These are phyloP conservation scores for Lomentospora prolificans DNA, from an alignment of 2,329 filamentous ascomycete species.

Conservation along the genomic window DNA sequence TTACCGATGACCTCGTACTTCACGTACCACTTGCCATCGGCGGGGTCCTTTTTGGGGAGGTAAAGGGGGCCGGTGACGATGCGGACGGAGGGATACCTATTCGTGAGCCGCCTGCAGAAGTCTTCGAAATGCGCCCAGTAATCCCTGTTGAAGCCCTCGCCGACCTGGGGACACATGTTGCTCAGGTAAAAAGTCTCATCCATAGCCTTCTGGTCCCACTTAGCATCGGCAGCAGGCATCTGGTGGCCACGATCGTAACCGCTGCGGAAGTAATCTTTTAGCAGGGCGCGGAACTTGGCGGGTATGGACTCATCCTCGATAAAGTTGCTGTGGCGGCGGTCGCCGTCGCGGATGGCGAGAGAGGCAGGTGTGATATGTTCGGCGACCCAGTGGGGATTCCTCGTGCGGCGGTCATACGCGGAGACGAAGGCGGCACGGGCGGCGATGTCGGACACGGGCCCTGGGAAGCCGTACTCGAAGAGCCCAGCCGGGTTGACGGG, in stretches of 20 bases:
- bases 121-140: conserved; percentile 99
- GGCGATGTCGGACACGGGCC: conserved; percentile 76
- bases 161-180: conserved; percentile 98
- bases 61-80: conserved; percentile 93
- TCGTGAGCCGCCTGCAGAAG: conserved; percentile 79
- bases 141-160: conserved; percentile 95
- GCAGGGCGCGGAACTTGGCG: conserved; percentile 74
- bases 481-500: conserved; percentile 67
- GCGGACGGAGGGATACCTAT: conserved; percentile 73
- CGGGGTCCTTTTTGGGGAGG: conserved; percentile 69
- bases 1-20: conserved; percentile 91
- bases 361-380: conserved; percentile 94
- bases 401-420: conserved; percentile 77
- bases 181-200: conserved; percentile 85
- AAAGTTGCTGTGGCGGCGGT: conserved; percentile 77
- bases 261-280: conserved; percentile 89
- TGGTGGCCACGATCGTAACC: conserved; percentile 96
- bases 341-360: conserved; percentile 61
- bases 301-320: conserved; percentile 73
- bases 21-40: conserved; percentile 90
- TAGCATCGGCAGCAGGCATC: conserved; percentile 90
- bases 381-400: conserved; percentile 90
- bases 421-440: conserved; percentile 69
- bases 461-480: conserved; percentile 85
- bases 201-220: conserved; percentile 92